Conservation (phyloP, 768 basidiomycete species). For the Cystobasidium onofrii region DNA sequence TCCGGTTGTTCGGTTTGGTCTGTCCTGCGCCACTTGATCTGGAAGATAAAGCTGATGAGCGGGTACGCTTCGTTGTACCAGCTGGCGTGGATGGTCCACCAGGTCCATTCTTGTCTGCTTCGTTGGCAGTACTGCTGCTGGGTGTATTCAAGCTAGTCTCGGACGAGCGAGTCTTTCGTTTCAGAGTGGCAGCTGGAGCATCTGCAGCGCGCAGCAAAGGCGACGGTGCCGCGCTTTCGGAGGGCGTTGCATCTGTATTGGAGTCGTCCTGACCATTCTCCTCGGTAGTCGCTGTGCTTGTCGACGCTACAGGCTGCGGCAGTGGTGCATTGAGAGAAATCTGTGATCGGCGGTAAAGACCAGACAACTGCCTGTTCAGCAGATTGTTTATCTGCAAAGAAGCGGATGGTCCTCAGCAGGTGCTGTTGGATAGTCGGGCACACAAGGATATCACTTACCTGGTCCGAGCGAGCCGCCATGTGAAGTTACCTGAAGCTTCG, state of each 20-base stretch:
- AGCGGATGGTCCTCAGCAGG: not conserved
- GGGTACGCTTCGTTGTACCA: not conserved
- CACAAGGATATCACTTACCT: not conserved
- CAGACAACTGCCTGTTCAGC: slow-evolving; percentile 23
- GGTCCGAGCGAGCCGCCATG: slow-evolving; percentile 21
- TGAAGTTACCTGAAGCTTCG: not conserved
- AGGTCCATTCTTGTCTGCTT: slow-evolving; percentile 8
- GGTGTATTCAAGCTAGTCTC: not conserved
- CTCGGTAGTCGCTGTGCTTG: not conserved
- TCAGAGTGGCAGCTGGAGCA: slow-evolving; percentile 1
- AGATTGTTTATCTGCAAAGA: slow-evolving; percentile 18
- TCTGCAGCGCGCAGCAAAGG: not conserved
- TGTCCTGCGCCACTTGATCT: not conserved
- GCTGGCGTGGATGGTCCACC: not conserved
- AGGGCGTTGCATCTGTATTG: not conserved
- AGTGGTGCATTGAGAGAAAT: slow-evolving; percentile 26
- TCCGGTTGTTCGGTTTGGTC: not conserved
- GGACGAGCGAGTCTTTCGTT: slow-evolving; percentile 9
- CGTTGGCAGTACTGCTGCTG: not conserved
- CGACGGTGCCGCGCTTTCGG: not conserved
- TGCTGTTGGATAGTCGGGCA: not conserved
- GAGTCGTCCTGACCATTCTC: not conserved
- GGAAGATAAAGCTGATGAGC: not conserved
- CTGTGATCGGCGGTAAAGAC: slow-evolving; percentile 28
- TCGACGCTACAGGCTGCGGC: slow-evolving; percentile 16